Evolutionary conservation across 768 basidiomycete genomes (phyloP).

Genomic region (Suillus alpinus): DNA sequence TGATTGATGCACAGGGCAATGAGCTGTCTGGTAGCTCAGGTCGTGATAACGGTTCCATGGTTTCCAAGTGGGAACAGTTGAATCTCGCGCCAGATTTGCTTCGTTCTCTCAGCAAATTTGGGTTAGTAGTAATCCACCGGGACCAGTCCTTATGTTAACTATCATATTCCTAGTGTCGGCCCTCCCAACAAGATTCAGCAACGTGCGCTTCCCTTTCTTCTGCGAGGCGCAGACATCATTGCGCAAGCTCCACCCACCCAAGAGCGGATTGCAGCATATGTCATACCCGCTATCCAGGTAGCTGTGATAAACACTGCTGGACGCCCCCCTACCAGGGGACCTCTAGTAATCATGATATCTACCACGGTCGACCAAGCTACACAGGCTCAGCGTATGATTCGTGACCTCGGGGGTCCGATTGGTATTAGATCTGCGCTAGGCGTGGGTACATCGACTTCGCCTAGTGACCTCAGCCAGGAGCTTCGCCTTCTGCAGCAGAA

Average conservation of each 20-base stretch:
- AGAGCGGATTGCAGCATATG: conserved; percentile 96
- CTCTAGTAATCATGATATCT: conserved; percentile 86
- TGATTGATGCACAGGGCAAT: conserved; percentile 55
- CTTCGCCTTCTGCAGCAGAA: conserved; percentile 83
- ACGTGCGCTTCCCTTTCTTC: conserved; percentile 90
- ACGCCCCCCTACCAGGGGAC: conserved; percentile 67
- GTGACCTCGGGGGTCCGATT: conserved; percentile 90
- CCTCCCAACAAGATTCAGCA: conserved; percentile 99
- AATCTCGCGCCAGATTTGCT: conserved; percentile 82
- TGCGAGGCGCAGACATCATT: conserved; percentile 94
- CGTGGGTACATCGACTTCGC: conserved; percentile 70
- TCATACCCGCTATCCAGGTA: conserved; percentile 86
- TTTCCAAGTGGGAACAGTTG: conserved; percentile 96
- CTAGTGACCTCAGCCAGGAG: conserved; percentile 67
- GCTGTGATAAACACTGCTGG: conserved; percentile 62
- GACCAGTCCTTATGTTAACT: conserved; percentile 1
- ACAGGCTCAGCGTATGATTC: conserved; percentile 92
- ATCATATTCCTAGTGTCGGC: conserved; percentile 62
- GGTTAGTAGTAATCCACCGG: conserved; percentile 50
- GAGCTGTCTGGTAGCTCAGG: conserved; percentile 50
- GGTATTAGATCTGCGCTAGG: conserved; percentile 89
- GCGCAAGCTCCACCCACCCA: conserved; percentile 98
- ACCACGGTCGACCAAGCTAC: conserved; percentile 99
- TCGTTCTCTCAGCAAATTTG: conserved; percentile 88
- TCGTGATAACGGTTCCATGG: conserved; percentile 74